Conservation (phyloP, 2,329 filamentous ascomycete species). For the Cladophialophora immunda region DNA sequence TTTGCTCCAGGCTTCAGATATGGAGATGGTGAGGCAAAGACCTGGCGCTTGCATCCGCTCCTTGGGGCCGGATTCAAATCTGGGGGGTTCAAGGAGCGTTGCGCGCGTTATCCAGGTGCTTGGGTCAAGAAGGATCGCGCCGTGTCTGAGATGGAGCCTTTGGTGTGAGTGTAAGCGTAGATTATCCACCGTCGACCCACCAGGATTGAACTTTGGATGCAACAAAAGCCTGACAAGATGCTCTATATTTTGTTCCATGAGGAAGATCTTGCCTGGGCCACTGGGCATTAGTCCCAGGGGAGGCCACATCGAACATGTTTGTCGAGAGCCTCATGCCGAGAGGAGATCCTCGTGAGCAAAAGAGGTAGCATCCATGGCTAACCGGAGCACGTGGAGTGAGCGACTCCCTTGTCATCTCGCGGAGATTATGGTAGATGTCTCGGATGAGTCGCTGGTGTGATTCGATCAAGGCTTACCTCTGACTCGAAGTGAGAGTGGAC, state of each 20-base stretch:
- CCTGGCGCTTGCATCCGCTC: neutral
- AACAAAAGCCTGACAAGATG: neutral
- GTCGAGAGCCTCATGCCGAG: neutral
- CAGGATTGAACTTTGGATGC: neutral
- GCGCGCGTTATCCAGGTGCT: neutral
- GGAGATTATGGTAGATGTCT: neutral
- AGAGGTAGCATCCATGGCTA: neutral
- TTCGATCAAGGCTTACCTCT: neutral
- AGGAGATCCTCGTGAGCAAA: neutral
- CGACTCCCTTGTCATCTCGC: neutral
- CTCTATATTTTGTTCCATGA: neutral
- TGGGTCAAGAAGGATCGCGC: constrained; percentile 3
- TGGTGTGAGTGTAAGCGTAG: neutral
- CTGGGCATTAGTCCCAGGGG: neutral
- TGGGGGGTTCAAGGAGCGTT: neutral
- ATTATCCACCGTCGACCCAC: neutral
- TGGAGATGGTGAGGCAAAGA: neutral
- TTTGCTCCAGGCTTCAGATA: neutral
- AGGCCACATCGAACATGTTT: neutral
- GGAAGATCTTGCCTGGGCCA: neutral
- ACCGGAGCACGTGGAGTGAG: neutral
- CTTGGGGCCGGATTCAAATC: neutral
- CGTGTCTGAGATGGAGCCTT: neutral
- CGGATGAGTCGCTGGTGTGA: neutral
- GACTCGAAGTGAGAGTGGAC: neutral